Percentiles rank a stretch among this genome's conserved stretches.
phyloP scores from a whole-genome alignment of 176 grass and related monocot genomes.

The Oryza coarctata region DNA sequence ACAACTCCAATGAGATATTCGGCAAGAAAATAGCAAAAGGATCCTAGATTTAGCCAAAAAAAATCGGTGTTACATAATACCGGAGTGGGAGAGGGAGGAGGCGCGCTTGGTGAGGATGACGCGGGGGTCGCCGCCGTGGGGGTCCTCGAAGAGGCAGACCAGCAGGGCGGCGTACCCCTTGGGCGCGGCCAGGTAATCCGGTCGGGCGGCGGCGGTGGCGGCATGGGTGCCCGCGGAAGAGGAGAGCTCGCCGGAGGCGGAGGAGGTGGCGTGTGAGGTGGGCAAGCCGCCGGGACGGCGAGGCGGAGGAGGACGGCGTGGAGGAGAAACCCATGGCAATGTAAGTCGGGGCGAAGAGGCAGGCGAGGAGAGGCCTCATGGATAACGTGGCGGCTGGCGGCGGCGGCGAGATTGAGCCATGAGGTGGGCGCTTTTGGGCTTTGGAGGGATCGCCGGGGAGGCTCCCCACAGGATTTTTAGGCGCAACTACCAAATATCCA shows the following conservation, averaged over 20 bases:
- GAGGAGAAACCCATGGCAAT: slow-evolving; percentile 34
- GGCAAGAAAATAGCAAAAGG: background rate
- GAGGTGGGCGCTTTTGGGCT: background rate
- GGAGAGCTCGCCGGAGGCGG: slow-evolving; percentile 36
- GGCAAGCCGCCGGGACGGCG: slow-evolving; percentile 35
- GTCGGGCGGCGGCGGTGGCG: slow-evolving; percentile 33
- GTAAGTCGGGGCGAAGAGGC: slow-evolving; percentile 28
- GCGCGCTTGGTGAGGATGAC: slow-evolving; percentile 91
- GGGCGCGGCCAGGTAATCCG: background rate
- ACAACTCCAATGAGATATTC: background rate
- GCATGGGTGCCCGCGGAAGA: slow-evolving; percentile 33
- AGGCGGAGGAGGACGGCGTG: background rate
- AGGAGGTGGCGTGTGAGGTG: slow-evolving; percentile 42
- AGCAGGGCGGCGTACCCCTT: slow-evolving; percentile 69
- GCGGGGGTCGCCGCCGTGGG: slow-evolving; percentile 50
- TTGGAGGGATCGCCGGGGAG: slow-evolving; percentile 7
- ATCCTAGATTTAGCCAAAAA: background rate
- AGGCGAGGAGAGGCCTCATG: slow-evolving; percentile 36
- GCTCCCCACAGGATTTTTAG: background rate
- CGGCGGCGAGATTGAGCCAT: background rate
- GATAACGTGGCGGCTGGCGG: slow-evolving; percentile 1
- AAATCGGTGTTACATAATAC: background rate
- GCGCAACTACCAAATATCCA: background rate
- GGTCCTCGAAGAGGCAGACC: slow-evolving; percentile 84
- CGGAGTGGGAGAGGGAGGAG: slow-evolving; percentile 74